Evolutionary conservation across 371 early-diverging fungal genomes (phyloP), one percentile per base, ranked within the genome.

Genomic region (Capniomyces stellatus): DNA sequence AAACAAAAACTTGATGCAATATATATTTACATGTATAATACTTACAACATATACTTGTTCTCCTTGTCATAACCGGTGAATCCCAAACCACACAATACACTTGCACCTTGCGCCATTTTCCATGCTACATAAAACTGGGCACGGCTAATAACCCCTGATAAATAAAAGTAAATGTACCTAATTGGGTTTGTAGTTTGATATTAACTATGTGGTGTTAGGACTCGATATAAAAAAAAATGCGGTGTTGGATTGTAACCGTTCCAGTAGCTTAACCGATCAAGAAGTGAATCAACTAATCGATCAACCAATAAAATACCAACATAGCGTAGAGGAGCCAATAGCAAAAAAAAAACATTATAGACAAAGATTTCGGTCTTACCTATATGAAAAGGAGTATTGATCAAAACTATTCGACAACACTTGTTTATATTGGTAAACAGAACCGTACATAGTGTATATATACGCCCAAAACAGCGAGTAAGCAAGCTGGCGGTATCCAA

Each of bases 101-200:
- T 87, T 3, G 85, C 82, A 3, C 86, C 89, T 69, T 93, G 91
- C 30, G 89, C 69, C 50, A 93, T 58, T 50, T 75, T 75, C 91
- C 92, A 93, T 4, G 83, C 84, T 0, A 74, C 71, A 62, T 91
- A 93, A 66, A 83, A 92, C 56, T 89, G 85, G 29, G 81, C 69
- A 1, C 93, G 76, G 0, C 80, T 76, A 21, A 74, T 62, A 31
- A 84, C 60, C 0, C 81, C 85, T 42, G 78, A 74, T 47, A 90
- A 54, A 58, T 76, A 83, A 23, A 48, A 3, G 28, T 48, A 48
- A 1, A 69, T 52, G 3, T 24, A 13, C 49, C 49, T 48, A 48
- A 35, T 10, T 35, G n/a, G n/a, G n/a, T n/a, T n/a, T n/a, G n/a
- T n/a, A n/a, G n/a, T n/a, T n/a, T n/a, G n/a, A n/a, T n/a, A n/a